Evolutionary conservation across 345 rosid species (phyloP).

Genomic region (Rubroshorea leprosula): DNA sequence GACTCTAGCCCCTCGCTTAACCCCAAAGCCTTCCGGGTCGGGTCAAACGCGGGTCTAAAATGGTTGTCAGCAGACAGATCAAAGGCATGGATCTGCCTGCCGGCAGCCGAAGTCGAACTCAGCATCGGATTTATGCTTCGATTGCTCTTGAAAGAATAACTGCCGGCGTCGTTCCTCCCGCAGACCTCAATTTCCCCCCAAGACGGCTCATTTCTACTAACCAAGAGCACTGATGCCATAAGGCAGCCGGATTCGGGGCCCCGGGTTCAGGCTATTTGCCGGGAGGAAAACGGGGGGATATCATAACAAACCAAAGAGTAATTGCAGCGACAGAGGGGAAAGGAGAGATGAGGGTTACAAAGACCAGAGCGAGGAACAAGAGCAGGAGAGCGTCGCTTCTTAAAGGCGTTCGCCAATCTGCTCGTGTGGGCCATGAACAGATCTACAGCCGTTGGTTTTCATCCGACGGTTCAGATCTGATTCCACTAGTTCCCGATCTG

Average conservation of each 20-base stretch:
- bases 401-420: too few species aligned
- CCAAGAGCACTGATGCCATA: constrained; percentile 40
- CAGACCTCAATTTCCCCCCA: constrained; percentile 36
- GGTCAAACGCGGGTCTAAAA: not conserved
- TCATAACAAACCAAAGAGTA: not conserved
- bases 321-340: not conserved
- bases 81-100: constrained; percentile 16
- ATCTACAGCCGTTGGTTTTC: too few species aligned
- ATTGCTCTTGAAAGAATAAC: not conserved
- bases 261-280: constrained; percentile 18
- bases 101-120: constrained; percentile 15
- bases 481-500: too few species aligned
- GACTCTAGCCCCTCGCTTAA: constrained; percentile 12
- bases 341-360: constrained; percentile 12
- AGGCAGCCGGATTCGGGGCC: too few species aligned
- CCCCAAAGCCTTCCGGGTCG: constrained; percentile 9
- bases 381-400: constrained; percentile 16
- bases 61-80: constrained; percentile 11
- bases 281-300: constrained; percentile 7
- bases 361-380: constrained; percentile 17
- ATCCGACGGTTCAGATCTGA: too few species aligned
- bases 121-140: constrained; percentile 9
- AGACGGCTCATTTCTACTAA: constrained; percentile 33
- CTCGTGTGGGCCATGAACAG: too few species aligned
- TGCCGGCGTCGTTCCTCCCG: constrained; percentile 26